Base-by-base conservation (phyloP, 192 early-diverging fungal genomes). In the Spizellomyces sp. region DNA sequence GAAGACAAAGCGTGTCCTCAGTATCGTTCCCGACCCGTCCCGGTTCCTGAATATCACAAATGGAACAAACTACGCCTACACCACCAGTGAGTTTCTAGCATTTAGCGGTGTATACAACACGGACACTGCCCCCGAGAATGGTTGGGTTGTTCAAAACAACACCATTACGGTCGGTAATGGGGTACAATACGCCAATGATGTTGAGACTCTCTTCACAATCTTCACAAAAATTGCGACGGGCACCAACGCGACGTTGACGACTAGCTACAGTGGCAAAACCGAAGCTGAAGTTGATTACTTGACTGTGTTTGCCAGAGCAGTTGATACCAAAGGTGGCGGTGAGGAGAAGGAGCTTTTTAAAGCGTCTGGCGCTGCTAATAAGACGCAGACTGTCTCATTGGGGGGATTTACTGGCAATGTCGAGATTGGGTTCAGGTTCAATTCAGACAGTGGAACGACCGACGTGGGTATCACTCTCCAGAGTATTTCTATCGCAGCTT, bases 401-500 rank as follows among this genome's bases (percentile, higher is more conserved):
- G 27, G 2, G 27, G 45, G 15, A 41, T 43, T 43, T 4, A 21
- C 22, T n/a, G 74, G 67, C 58, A 21, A 27, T 44, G 45, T 63
- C 14, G 74, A 75, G 52, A 54, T 75, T 48, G 17, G 19, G 10
- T 56, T 71, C 47, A 22, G 9, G 22, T 75, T 75, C 59, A 42
- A 21, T 8, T 75, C 74, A 36, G 74, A 75, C 67, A 50, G 61
- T n/a, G 74, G 74, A 69, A 67, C 64, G 47, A 45, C 27, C n/a
- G 50, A 19, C 50, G 5, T 10, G 9, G 74, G 74, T 27, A 44
- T 62, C 4, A 45, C 45, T 21, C 17, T 75, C 21, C 45, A 27
- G 4, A 62, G 22, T 6, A 60, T 70, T 9, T 36, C 27, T 36
- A 36, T 36, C 27, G 27, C 27, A 36, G 27, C 27, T 36, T 36